Evolutionary conservation across 2,329 filamentous ascomycete species (phyloP).

Genomic region (Venturia oleaginea): DNA sequence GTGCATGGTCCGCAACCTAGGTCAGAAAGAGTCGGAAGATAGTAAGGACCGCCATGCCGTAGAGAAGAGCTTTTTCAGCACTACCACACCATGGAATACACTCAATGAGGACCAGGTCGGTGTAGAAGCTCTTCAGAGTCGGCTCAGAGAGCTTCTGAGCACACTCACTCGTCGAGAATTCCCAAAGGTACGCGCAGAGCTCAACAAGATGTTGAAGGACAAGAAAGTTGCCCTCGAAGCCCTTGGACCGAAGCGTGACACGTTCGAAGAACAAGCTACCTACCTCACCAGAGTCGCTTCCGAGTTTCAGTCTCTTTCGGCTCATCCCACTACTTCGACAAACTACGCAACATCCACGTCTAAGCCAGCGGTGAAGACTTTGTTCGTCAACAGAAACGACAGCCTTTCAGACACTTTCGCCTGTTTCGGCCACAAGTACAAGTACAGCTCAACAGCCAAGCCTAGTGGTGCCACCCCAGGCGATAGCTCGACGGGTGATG

Average conservation of each 20-base stretch:
- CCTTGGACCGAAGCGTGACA: constrained; percentile 28
- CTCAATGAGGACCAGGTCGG: constrained; percentile 20
- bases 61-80: constrained; percentile 28
- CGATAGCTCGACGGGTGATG: too few relatives aligned
- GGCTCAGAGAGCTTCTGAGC: constrained; percentile 31
- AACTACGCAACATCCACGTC: not conserved
- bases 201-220: constrained; percentile 24
- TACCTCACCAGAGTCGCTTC: constrained; percentile 31
- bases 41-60: constrained; percentile 20
- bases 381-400: not conserved
- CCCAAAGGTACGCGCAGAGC: constrained; percentile 33
- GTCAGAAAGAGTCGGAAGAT: constrained; percentile 21
- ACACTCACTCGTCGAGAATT: constrained; percentile 34
- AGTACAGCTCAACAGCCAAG: constrained; percentile 15
- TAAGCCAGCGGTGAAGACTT: not conserved
- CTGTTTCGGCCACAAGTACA: constrained; percentile 20
- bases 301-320: constrained; percentile 29
- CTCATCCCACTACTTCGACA: constrained; percentile 20
- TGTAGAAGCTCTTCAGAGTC: constrained; percentile 5
- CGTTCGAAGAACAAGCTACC: constrained; percentile 26
- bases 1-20: constrained; percentile 25
- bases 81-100: constrained; percentile 15
- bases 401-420: constrained; percentile 21
- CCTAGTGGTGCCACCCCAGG: not conserved
- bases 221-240: constrained; percentile 21